Conservation (phyloP, 164 flowering plant species). For the Macadamia integrifolia region DNA sequence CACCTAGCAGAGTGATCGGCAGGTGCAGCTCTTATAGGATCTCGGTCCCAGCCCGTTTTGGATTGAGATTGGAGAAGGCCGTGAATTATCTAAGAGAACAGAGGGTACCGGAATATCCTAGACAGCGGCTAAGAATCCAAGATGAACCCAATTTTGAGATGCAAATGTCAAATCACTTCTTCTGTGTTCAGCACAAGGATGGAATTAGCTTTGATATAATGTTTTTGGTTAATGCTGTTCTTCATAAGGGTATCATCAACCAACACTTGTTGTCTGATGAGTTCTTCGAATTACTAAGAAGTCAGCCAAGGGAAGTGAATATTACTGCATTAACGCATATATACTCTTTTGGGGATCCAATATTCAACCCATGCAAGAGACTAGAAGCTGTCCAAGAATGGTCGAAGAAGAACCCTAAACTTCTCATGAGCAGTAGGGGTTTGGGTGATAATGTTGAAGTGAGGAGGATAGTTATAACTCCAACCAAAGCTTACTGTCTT, state of each 20-base stretch:
- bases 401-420: conserved; percentile 64
- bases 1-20: no score
- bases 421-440: conserved; percentile 28
- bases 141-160: conserved; percentile 65
- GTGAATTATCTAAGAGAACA: conserved; percentile 38
- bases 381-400: conserved; percentile 57
- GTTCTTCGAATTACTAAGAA: conserved; percentile 58
- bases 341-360: conserved; percentile 47
- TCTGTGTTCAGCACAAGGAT: conserved; percentile 40
- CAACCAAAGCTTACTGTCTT: conserved; percentile 83
- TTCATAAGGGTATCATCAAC: conserved; percentile 76
- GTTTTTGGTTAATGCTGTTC: conserved; percentile 68
- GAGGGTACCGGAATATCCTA: conserved; percentile 33
- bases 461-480: conserved; percentile 80
- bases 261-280: conserved; percentile 58
- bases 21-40: no score
- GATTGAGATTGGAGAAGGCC: no score
- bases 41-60: no score
- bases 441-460: conserved; percentile 55
- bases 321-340: conserved; percentile 63
- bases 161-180: conserved; percentile 44
- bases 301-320: conserved; percentile 47
- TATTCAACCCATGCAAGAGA: conserved; percentile 51
- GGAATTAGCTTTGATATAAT: conserved; percentile 59
- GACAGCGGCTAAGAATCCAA: conserved; percentile 23